A percentile compares a stretch with the other conserved stretches of the same genome.
These are phyloP conservation scores for Sporodiniella umbellata DNA, from an alignment of 371 early-diverging fungal genomes.

Conservation along the genomic window DNA sequence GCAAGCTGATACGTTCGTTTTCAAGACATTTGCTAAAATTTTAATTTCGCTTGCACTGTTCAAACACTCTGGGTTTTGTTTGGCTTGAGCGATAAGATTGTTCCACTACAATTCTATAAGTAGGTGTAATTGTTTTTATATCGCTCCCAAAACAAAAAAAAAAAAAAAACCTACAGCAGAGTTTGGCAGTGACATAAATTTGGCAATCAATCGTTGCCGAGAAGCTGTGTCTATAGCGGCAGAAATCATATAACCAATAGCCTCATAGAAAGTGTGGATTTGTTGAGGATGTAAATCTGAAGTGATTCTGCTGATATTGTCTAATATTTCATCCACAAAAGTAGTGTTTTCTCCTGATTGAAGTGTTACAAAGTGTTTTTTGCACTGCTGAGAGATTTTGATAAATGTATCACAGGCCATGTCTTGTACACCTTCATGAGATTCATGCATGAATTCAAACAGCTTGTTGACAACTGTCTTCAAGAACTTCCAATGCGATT, in stretches of 20 bases:
- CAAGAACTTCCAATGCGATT: conserved; percentile 98
- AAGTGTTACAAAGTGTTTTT: conserved; percentile 89
- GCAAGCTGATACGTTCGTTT: conserved; percentile 92
- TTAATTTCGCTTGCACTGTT: conserved; percentile 82
- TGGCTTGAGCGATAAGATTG: conserved; percentile 70
- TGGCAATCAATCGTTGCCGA: conserved; percentile 79
- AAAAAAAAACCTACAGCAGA: conserved; percentile 51
- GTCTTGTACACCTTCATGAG: conserved; percentile 99
- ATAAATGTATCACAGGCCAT: conserved; percentile 99
- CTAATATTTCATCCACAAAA: conserved; percentile 93
- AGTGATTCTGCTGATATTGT: conserved; percentile 73
- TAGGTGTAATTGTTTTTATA: neutral
- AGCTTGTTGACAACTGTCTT: conserved; percentile 99
- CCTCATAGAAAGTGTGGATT: conserved; percentile 96
- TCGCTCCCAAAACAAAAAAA: no score
- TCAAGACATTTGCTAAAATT: conserved; percentile 87
- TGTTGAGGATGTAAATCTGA: conserved; percentile 88
- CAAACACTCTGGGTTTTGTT: conserved; percentile 67
- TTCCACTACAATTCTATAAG: conserved; percentile 63
- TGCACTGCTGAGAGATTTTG: conserved; percentile 97
- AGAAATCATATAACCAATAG: conserved; percentile 93
- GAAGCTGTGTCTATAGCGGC: conserved; percentile 71
- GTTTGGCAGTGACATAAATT: conserved; percentile 90
- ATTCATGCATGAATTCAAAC: conserved; percentile 99
- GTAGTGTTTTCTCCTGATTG: conserved; percentile 83